Percentiles rank a stretch among this genome's conserved stretches.
Conservation (phyloP, 2,329 filamentous ascomycete species). For the Tolypocladium ovalisporum region DNA sequence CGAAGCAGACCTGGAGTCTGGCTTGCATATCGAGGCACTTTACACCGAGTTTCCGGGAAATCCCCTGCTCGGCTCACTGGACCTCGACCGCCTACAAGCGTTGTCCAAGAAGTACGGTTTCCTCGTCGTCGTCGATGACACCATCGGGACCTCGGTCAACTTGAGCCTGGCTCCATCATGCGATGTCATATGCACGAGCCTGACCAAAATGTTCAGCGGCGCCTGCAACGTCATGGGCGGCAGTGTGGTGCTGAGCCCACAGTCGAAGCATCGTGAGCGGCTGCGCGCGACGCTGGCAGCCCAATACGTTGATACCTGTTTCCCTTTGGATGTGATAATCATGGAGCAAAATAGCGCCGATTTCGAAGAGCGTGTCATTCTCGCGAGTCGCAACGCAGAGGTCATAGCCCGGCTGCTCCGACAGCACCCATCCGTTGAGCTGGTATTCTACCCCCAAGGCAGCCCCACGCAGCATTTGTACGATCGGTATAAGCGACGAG, state of each 20-base stretch:
- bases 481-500: conserved; percentile 23
- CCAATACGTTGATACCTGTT: conserved; percentile 12
- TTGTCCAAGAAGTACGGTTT: conserved; percentile 26
- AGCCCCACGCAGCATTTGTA: conserved; percentile 21
- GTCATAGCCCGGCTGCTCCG: conserved; percentile 14
- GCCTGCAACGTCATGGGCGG: conserved; percentile 42
- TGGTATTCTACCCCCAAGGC: conserved; percentile 31
- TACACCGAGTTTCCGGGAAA: conserved; percentile 33
- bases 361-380: conserved; percentile 22
- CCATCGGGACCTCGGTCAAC: conserved; percentile 31
- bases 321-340: conserved; percentile 12
- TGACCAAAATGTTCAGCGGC: conserved; percentile 46
- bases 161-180: conserved; percentile 32
- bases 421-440: conserved; percentile 9
- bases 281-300: conserved; percentile 14
- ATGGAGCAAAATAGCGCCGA: conserved; percentile 28
- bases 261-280: conserved; percentile 20
- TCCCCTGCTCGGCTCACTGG: conserved; percentile 17
- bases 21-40: conserved; percentile 28
- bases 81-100: conserved; percentile 14
- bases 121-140: conserved; percentile 33
- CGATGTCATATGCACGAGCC: conserved; percentile 37
- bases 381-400: conserved; percentile 14
- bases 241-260: conserved; percentile 31
- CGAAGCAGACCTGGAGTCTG: conserved; percentile 22